These are phyloP conservation scores for Didymella segeticola DNA, from an alignment of 2,329 filamentous ascomycete species.

Conservation along the genomic window DNA sequence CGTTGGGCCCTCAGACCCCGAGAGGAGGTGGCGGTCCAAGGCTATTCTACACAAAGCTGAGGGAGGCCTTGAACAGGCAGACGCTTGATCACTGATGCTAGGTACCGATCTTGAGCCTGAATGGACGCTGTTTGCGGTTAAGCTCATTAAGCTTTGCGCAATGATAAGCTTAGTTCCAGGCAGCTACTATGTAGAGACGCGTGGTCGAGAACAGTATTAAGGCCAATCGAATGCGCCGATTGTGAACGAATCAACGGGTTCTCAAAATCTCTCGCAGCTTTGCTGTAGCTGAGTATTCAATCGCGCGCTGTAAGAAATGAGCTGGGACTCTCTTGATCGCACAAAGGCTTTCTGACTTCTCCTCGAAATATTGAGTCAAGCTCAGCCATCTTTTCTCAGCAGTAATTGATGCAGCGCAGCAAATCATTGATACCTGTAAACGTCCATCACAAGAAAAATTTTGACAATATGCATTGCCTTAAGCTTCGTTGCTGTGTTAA, in stretches of 20 bases:
- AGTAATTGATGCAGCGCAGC: too few relatives aligned
- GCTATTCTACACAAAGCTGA: neutral
- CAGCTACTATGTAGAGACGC: neutral
- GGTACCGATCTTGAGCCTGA: neutral
- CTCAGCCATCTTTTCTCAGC: too few relatives aligned
- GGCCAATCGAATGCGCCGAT: neutral
- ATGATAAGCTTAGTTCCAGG: neutral
- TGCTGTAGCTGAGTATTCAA: too few relatives aligned
- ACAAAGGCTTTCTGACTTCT: too few relatives aligned
- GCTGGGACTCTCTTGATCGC: too few relatives aligned
- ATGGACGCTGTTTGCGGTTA: constrained; percentile 4
- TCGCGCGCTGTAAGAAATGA: neutral
- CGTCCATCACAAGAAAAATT: too few relatives aligned
- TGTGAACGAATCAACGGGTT: neutral
- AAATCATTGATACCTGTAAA: too few relatives aligned
- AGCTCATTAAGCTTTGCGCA: neutral
- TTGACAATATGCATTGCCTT: too few relatives aligned
- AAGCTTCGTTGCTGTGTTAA: too few relatives aligned
- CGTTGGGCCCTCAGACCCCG: constrained; percentile 4
- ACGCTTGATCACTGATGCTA: neutral
- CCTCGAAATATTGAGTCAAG: too few relatives aligned
- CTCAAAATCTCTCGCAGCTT: too few relatives aligned
- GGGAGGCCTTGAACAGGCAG: constrained; percentile 3
- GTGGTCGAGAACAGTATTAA: neutral
- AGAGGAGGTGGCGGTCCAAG: neutral